phyloP scores from a whole-genome alignment of 345 rosid species.

The Limnanthes douglasii region DNA sequence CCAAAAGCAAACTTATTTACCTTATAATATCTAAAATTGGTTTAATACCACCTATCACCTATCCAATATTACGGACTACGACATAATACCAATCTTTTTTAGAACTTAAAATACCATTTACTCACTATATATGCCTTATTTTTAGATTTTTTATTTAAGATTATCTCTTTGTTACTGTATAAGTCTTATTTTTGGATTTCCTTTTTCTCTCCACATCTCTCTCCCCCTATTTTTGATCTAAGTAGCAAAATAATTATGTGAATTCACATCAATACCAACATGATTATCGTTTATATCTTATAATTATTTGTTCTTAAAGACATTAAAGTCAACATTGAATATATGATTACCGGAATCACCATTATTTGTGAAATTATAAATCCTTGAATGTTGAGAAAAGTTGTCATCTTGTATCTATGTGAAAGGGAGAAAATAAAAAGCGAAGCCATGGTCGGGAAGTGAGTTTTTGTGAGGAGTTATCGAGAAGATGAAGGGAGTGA shows the following conservation, averaged over 20 bases:
- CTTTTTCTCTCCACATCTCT: too few relatives aligned
- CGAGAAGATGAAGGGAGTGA: conserved; percentile 40
- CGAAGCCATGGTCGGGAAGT: conserved; percentile 40
- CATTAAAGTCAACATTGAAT: conserved; percentile 33
- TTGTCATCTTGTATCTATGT: conserved; percentile 20
- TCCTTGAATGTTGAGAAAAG: conserved; percentile 29
- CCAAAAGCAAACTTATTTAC: too few relatives aligned
- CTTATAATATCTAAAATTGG: too few relatives aligned
- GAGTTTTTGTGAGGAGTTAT: conserved; percentile 21
- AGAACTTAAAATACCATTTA: too few relatives aligned
- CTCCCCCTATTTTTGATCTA: too few relatives aligned
- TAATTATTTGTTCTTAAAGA: conserved; percentile 28
- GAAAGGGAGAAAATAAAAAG: conserved; percentile 24
- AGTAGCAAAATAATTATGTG: conserved; percentile 14
- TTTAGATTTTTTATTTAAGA: too few relatives aligned
- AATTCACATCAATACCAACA: conserved; percentile 29
- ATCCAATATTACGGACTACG: too few relatives aligned
- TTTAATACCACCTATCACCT: too few relatives aligned
- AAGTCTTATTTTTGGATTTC: too few relatives aligned
- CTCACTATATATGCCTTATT: too few relatives aligned
- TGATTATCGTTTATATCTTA: conserved; percentile 28
- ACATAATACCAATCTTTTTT: too few relatives aligned
- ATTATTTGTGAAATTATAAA: conserved; percentile 27
- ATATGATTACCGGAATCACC: conserved; percentile 17
- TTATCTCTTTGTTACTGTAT: too few relatives aligned